These are phyloP conservation scores for Paecilomyces fulvus DNA, from an alignment of 2,329 filamentous ascomycete species.

Conservation along the genomic window DNA sequence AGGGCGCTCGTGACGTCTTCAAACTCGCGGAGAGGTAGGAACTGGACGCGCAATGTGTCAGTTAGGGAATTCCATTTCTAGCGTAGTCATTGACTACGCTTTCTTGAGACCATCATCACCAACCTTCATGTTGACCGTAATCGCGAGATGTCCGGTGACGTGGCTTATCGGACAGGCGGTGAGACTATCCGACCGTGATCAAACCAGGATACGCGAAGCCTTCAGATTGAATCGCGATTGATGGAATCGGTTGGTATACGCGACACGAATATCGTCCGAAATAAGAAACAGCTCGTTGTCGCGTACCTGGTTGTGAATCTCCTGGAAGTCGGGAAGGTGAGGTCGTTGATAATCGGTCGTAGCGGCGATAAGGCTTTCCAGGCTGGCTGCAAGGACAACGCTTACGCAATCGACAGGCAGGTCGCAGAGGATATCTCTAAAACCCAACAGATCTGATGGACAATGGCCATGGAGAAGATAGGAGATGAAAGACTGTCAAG, in stretches of 20 bases:
- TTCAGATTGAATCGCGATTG: background rate
- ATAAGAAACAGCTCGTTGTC: background rate
- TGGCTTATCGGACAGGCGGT: background rate
- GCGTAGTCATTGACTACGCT: background rate
- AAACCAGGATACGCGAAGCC: background rate
- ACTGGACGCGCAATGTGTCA: conserved; percentile 47
- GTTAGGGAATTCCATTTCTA: background rate
- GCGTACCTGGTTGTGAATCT: background rate
- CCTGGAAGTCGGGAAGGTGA: background rate
- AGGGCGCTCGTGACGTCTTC: conserved; percentile 86
- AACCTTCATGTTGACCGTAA: background rate
- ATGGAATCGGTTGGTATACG: background rate
- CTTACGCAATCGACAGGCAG: conserved; percentile 33
- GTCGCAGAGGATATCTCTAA: conserved; percentile 40
- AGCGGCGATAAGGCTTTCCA: conserved; percentile 37
- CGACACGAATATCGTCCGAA: background rate
- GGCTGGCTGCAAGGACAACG: conserved; percentile 38
- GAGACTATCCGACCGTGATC: background rate
- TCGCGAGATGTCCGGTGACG: background rate
- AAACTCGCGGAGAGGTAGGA: conserved; percentile 81
- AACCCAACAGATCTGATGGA: conserved; percentile 18
- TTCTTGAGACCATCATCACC: background rate
- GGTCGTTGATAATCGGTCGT: conserved; percentile 8
- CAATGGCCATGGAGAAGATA: conserved; percentile 10
- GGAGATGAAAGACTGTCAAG: conserved; percentile 5